phyloP scores from a whole-genome alignment of 2,329 filamentous ascomycete species.

The Colletotrichum tabaci region DNA sequence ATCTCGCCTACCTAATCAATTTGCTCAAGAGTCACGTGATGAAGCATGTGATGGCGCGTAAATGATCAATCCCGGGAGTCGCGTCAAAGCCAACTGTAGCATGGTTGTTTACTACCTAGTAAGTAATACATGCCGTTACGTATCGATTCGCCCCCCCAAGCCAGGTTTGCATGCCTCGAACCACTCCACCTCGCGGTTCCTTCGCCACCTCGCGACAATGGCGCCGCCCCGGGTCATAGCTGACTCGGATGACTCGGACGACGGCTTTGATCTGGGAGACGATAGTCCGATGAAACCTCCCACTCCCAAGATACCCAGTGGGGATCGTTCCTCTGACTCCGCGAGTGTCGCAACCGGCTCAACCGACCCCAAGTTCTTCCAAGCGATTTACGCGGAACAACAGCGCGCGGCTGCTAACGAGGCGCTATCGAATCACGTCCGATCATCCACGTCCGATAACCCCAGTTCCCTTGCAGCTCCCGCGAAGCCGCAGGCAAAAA shows the following conservation, averaged over 20 bases:
- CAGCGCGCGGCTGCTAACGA: slow-evolving; percentile 48
- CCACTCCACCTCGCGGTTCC: slow-evolving; percentile 4
- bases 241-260: slow-evolving; percentile 43
- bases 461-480: slow-evolving; percentile 4
- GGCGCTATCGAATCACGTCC: neutral
- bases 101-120: neutral
- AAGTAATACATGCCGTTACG: slow-evolving; percentile 1
- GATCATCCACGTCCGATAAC: neutral
- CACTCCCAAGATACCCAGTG: slow-evolving; percentile 12
- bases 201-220: slow-evolving; percentile 38
- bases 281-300: slow-evolving; percentile 33
- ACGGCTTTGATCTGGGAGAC: slow-evolving; percentile 16
- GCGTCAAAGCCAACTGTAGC: neutral
- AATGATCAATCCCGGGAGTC: neutral
- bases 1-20: no score
- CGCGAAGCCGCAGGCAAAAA: slow-evolving; percentile 2
- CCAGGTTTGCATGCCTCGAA: slow-evolving; percentile 5
- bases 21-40: neutral
- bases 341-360: slow-evolving; percentile 54
- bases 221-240: slow-evolving; percentile 39
- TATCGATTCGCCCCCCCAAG: slow-evolving; percentile 25
- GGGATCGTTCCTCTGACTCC: slow-evolving; percentile 46
- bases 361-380: slow-evolving; percentile 65
- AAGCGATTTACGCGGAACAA: slow-evolving; percentile 63
- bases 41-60: slow-evolving; percentile 14